Evolutionary conservation across 768 basidiomycete species (phyloP).

Genomic region (Lyophyllum atratum): DNA sequence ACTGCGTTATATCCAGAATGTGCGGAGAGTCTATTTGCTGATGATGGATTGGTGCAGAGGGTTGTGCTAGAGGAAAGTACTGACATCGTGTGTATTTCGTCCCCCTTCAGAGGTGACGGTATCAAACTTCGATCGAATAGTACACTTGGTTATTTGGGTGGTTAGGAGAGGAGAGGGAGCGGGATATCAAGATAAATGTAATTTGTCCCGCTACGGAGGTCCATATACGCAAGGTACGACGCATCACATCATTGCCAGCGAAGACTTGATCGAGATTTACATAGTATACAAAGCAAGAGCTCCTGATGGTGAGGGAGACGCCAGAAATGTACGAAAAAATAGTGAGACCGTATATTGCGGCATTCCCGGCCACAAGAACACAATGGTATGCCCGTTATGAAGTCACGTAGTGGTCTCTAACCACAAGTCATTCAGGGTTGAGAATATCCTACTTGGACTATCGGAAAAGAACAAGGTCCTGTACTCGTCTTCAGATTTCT

Average conservation of each 20-base stretch:
- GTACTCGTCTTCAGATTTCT: constrained; percentile 60
- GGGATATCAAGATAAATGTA: constrained; percentile 81
- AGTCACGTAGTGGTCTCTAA: background rate
- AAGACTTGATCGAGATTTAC: background rate
- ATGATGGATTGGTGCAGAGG: constrained; percentile 38
- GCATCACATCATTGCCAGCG: background rate
- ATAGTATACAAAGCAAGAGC: constrained; percentile 77
- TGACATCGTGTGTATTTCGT: constrained; percentile 59
- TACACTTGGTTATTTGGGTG: constrained; percentile 84
- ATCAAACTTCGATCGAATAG: constrained; percentile 34
- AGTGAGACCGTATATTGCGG: constrained; percentile 77
- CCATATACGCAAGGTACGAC: constrained; percentile 77
- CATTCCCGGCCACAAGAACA: constrained; percentile 75
- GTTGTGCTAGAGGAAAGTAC: constrained; percentile 56
- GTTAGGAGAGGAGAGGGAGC: constrained; percentile 45
- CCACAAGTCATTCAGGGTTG: constrained; percentile 57
- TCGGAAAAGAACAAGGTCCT: constrained; percentile 78
- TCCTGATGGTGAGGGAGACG: constrained; percentile 80
- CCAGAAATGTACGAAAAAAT: constrained; percentile 71
- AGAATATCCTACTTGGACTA: constrained; percentile 75
- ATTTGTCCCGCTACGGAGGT: constrained; percentile 89
- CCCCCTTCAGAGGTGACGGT: background rate
- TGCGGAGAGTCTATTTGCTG: constrained; percentile 37
- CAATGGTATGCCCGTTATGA: constrained; percentile 59
- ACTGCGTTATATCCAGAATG: constrained; percentile 57